Evolutionary conservation across 2,329 filamentous ascomycete genomes (phyloP).

Genomic region (Colletotrichum cereale): DNA sequence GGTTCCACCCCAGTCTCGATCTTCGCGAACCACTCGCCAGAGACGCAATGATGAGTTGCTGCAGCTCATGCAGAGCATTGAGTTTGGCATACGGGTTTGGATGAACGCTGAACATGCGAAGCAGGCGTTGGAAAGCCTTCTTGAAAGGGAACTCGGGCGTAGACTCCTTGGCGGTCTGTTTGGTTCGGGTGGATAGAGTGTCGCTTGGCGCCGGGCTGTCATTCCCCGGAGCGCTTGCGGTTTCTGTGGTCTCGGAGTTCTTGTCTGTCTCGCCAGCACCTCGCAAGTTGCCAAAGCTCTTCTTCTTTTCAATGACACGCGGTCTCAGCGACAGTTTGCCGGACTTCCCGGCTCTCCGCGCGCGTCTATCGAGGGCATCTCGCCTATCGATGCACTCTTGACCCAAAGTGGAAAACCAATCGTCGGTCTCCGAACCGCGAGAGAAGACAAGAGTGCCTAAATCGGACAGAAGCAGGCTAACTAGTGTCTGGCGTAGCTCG

Average conservation of each 20-base stretch:
- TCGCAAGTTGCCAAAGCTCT: constrained; percentile 75
- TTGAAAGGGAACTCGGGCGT: constrained; percentile 80
- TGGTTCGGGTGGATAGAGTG: constrained; percentile 50
- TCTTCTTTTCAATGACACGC: constrained; percentile 72
- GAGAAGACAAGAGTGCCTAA: constrained; percentile 87
- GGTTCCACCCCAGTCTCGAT: constrained; percentile 48
- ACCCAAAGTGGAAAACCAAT: constrained; percentile 81
- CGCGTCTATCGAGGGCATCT: constrained; percentile 65
- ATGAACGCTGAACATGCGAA: constrained; percentile 89
- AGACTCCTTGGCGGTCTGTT: constrained; percentile 49
- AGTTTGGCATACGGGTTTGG: constrained; percentile 91
- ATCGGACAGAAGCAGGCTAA: constrained; percentile 88
- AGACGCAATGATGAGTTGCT: constrained; percentile 84
- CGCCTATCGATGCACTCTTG: constrained; percentile 75
- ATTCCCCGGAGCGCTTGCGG: constrained; percentile 53
- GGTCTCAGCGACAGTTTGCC: constrained; percentile 61
- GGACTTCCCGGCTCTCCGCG: constrained; percentile 54
- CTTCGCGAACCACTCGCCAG: constrained; percentile 51
- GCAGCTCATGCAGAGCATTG: constrained; percentile 83
- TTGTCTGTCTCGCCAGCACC: constrained; percentile 59
- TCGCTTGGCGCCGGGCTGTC: constrained; percentile 58
- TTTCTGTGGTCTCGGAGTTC: constrained; percentile 54
- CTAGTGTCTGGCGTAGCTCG: constrained; percentile 82
- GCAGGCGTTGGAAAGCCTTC: constrained; percentile 81
- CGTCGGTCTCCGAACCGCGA: constrained; percentile 92